Percentiles rank a stretch among this genome's conserved stretches.
Evolutionary conservation across 345 rosid genomes (phyloP).

Genomic region (Salix suchowensis): DNA sequence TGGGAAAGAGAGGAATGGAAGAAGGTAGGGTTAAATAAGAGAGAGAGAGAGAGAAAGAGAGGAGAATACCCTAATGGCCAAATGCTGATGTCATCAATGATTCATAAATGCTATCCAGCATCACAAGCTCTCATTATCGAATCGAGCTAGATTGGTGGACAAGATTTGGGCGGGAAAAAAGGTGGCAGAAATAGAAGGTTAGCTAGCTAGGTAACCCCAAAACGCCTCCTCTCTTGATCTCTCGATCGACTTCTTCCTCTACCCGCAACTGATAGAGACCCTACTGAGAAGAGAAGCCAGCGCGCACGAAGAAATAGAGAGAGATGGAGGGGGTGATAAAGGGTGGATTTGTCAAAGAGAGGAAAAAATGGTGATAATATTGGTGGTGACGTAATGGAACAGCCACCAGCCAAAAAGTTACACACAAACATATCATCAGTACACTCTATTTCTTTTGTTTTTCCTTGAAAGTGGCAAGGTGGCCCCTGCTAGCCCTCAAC

Average conservation of each 20-base stretch:
- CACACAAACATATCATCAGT: neutral
- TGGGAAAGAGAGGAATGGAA: constrained; percentile 25
- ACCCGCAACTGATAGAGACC: constrained; percentile 58
- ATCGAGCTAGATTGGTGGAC: constrained; percentile 50
- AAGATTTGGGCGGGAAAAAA: constrained; percentile 41
- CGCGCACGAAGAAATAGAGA: neutral
- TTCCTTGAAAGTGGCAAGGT: constrained; percentile 25
- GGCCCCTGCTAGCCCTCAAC: constrained; percentile 29
- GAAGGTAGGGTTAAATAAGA: constrained; percentile 39
- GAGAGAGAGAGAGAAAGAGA: constrained; percentile 4
- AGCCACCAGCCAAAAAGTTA: constrained; percentile 38
- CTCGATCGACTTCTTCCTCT: constrained; percentile 26
- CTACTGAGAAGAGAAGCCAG: neutral
- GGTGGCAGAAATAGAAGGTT: constrained; percentile 21
- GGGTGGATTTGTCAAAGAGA: constrained; percentile 16
- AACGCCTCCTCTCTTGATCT: neutral
- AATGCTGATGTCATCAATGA: constrained; percentile 6
- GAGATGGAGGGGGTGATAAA: neutral
- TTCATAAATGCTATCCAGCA: constrained; percentile 20
- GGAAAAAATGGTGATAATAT: constrained; percentile 1
- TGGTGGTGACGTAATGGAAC: constrained; percentile 44
- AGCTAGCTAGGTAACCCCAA: neutral
- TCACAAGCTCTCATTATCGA: constrained; percentile 38
- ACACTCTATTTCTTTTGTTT: neutral
- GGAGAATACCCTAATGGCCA: constrained; percentile 36